Conservation (phyloP, 257 asterid genomes). For the Solanum okadae region DNA sequence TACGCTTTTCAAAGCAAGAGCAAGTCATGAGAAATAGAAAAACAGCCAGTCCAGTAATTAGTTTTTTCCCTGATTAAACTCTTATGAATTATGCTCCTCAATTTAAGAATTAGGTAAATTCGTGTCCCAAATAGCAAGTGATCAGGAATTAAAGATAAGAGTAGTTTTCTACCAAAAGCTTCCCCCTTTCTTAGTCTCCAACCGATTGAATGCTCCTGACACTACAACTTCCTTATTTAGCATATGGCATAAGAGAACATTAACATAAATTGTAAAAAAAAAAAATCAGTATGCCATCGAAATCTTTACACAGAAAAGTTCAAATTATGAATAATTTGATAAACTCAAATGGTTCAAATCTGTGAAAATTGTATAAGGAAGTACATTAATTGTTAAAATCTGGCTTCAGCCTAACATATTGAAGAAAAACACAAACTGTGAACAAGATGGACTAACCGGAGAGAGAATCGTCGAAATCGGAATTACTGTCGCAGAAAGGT, state of each 20-base stretch:
- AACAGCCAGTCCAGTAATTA: background rate
- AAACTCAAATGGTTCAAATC: background rate
- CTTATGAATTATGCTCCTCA: background rate
- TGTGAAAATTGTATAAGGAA: background rate
- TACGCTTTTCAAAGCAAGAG: background rate
- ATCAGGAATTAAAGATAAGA: background rate
- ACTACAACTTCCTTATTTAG: background rate
- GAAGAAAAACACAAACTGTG: background rate
- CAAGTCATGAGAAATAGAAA: background rate
- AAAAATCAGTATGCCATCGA: background rate
- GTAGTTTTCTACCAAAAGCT: background rate
- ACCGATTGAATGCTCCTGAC: background rate
- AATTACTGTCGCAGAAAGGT: constrained; percentile 50
- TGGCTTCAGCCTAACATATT: background rate
- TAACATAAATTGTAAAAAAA: background rate
- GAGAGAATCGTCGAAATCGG: constrained; percentile 23
- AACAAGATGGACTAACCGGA: constrained; percentile 30
- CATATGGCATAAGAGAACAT: background rate
- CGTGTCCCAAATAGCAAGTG: background rate
- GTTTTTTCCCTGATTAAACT: background rate
- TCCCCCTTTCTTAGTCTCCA: background rate
- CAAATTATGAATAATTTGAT: background rate
- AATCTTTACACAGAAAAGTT: background rate
- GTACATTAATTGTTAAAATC: background rate
- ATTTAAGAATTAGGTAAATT: background rate